Evolutionary conservation across 352 stramenopile genomes (phyloP), one percentile per base, ranked within the genome.

Genomic region (Blastocystis sp.): DNA sequence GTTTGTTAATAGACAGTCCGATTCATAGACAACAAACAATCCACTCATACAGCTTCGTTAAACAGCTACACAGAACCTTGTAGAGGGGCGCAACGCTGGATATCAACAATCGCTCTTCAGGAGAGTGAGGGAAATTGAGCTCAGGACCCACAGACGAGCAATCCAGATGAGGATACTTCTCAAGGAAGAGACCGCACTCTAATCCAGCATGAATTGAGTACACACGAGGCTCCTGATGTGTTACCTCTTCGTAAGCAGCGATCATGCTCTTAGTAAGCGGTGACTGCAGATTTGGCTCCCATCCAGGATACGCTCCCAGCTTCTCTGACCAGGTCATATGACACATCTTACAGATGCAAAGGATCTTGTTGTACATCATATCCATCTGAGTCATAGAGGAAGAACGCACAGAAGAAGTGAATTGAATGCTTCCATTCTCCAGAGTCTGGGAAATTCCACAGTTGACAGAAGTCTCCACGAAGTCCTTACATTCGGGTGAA

Each of bases 321-420:
- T 89, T 89, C 66, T 89, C 60, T 22, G 78, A 79, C 60, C 73
- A 76, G n/a, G 40, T 53, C n/a, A 79, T 30, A 30, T 89, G 22
- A 42, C 60, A 79, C 60, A 89, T 76, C 13, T 11, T 37, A 51
- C 78, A 89, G 51, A 89, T 89, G 7, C 30, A 77, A 9, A 35
- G 13, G 44, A 89, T 89, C 66, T 79, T 89, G 66, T 89, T 89
- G 60, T 79, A 89, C 66, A 89, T 79, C 66, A 79, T 79, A 56
- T 89, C 56, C 37, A 89, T 89, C 48, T 89, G 78, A 19, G 78
- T 48, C 48, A 64, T 19, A 17, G 78, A 76, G 15, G 78, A 89
- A 5, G 78, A 89, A 53, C 78, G 78, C 0, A 89, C 62, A 15
- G 78, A 89, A 1, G 60, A 89, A 15, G 78, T 89, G 44, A 89